phyloP scores from a whole-genome alignment of 2,329 filamentous ascomycete genomes.

The Phialophora chinensis region DNA sequence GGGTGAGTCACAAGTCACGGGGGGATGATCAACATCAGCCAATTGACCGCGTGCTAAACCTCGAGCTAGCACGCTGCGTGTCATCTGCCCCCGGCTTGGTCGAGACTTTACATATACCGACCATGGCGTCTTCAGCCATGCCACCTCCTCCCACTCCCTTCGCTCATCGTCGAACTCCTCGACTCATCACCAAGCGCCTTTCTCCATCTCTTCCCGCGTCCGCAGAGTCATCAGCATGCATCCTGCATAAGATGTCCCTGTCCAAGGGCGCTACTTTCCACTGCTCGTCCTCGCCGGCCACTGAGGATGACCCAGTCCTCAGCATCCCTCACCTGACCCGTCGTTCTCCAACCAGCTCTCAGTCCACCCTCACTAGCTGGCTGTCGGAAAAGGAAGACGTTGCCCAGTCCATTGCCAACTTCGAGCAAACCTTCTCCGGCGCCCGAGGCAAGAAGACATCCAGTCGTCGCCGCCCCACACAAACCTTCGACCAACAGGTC shows the following conservation, averaged over 20 bases:
- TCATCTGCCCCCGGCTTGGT: conserved; percentile 34
- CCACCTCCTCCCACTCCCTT: conserved; percentile 38
- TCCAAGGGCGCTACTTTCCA: conserved; percentile 73
- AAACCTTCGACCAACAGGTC: conserved; percentile 37
- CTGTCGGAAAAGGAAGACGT: conserved; percentile 72
- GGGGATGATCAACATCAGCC: conserved; percentile 24
- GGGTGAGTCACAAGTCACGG: conserved; percentile 36
- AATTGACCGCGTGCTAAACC: conserved; percentile 35
- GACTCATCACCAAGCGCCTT: conserved; percentile 36
- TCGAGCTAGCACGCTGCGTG: conserved; percentile 32
- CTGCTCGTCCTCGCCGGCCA: conserved; percentile 50
- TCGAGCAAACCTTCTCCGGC: conserved; percentile 67
- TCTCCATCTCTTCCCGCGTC: conserved; percentile 36
- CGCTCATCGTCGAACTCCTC: conserved; percentile 40
- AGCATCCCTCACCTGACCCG: conserved; percentile 60
- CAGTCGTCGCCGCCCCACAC: conserved; percentile 36
- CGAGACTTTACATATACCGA: conserved; percentile 34
- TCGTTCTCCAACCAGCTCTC: conserved; percentile 67
- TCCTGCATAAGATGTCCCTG: conserved; percentile 59
- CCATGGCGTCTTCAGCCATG: conserved; percentile 36
- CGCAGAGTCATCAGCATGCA: conserved; percentile 39
- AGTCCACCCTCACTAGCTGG: conserved; percentile 41
- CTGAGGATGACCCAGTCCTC: conserved; percentile 51
- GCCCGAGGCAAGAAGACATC: conserved; percentile 47
- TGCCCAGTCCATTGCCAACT: conserved; percentile 71